A percentile compares a stretch with the other conserved stretches of the same genome.
Conservation (phyloP, 2,329 filamentous ascomycete genomes). For the Arthrinium phaeospermum region DNA sequence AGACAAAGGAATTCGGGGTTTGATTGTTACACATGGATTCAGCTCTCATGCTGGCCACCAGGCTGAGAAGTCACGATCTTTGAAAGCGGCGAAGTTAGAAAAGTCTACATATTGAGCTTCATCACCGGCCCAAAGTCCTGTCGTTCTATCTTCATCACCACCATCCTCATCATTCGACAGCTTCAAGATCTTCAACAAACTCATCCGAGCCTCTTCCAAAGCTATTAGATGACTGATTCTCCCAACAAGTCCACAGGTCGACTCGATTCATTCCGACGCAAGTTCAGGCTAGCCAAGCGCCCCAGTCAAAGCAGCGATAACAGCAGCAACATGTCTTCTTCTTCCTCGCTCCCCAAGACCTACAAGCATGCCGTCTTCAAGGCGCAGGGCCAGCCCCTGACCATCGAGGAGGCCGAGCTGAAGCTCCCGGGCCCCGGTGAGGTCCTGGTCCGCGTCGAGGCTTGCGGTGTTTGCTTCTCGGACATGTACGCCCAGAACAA, state of each 20-base stretch:
- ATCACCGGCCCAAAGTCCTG: neutral
- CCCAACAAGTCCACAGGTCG: neutral
- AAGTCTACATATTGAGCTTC: neutral
- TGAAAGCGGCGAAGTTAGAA: neutral
- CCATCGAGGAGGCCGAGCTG: slow-evolving; percentile 58
- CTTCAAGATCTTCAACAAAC: neutral
- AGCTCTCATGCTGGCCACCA: neutral
- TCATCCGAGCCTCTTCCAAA: neutral
- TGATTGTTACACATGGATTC: neutral
- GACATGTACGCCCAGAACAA: slow-evolving; percentile 46
- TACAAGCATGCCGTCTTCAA: slow-evolving; percentile 64
- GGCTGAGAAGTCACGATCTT: neutral
- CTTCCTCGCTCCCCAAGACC: slow-evolving; percentile 53
- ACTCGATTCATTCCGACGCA: neutral
- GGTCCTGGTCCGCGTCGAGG: slow-evolving; percentile 66
- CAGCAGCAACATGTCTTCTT: neutral
- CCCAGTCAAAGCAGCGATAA: neutral
- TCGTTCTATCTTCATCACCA: neutral
- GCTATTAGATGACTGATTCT: neutral
- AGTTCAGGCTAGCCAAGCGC: neutral
- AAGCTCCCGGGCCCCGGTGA: slow-evolving; percentile 54
- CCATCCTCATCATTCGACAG: neutral
- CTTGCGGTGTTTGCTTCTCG: slow-evolving; percentile 65
- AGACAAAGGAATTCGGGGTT: neutral
- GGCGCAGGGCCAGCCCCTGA: slow-evolving; percentile 49